phyloP scores from a whole-genome alignment of 2,329 filamentous ascomycete species.

The Penicillium sp. region DNA sequence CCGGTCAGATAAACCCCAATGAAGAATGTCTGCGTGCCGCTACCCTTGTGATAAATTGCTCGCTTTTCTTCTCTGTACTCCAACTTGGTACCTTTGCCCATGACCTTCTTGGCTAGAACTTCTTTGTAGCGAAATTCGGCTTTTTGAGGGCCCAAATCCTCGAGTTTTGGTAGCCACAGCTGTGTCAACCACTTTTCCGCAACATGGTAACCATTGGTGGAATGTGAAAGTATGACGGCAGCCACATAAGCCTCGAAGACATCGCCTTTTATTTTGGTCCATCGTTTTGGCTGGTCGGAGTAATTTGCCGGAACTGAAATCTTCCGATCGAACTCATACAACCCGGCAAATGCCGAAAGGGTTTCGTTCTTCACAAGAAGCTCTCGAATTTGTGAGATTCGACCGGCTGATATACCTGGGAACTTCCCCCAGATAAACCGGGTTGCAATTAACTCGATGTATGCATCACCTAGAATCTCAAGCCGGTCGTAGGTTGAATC shows the following conservation, averaged over 20 bases:
- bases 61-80: slow-evolving; percentile 55
- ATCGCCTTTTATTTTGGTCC: slow-evolving; percentile 75
- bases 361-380: slow-evolving; percentile 77
- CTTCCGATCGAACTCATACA: slow-evolving; percentile 68
- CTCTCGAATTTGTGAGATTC: slow-evolving; percentile 74
- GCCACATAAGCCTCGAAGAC: slow-evolving; percentile 90
- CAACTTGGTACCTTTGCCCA: slow-evolving; percentile 58
- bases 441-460: slow-evolving; percentile 74
- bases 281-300: slow-evolving; percentile 51
- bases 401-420: slow-evolving; percentile 62
- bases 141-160: slow-evolving; percentile 30
- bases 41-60: slow-evolving; percentile 30
- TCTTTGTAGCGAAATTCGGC: slow-evolving; percentile 52
- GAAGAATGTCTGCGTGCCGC: slow-evolving; percentile 42
- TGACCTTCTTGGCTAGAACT: slow-evolving; percentile 52
- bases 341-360: slow-evolving; percentile 64
- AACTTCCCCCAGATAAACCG: slow-evolving; percentile 74
- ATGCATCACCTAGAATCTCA: slow-evolving; percentile 87
- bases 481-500: slow-evolving; percentile 69
- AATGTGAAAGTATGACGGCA: slow-evolving; percentile 69
- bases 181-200: slow-evolving; percentile 69
- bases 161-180: slow-evolving; percentile 69
- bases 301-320: slow-evolving; percentile 56
- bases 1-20: slow-evolving; percentile 50
- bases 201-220: slow-evolving; percentile 58